Base-by-base conservation (phyloP, 139 green algal species). In the Pleodorina starrii region DNA sequence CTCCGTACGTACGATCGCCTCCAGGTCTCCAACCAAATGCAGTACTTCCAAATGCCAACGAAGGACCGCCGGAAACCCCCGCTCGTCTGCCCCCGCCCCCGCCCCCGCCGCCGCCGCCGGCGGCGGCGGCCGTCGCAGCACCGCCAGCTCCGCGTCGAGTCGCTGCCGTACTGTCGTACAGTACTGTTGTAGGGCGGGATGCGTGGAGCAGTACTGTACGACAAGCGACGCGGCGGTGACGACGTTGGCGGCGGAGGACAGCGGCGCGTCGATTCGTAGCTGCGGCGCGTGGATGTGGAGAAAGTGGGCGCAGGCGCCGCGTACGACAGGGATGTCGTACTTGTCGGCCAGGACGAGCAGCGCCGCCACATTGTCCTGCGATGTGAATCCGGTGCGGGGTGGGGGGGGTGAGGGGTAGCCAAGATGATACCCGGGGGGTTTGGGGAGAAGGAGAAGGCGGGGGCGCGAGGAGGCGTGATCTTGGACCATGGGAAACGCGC, bases 241-340 rank as follows among this genome's bases (percentile, higher is more conserved):
- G 29, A 71, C 32, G 48, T 84, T 84, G 77, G 5, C 10, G 32
- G 77, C 35, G 50, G 77, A 84, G 50, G 50, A 14, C 1, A 84
- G 48, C 19, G 77, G 77, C 48, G 50, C 46, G 50, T 19, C 17
- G 16, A 84, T 16, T 25, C 46, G 16, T 23, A 84, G 35, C 35
- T 38, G 29, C 27, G 48, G 16, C 2, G 36, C 50, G 35, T 84
- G 32, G 11, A 84, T n/a, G 77, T 44, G 32, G 23, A 84, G 76
- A 48, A 71, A 84, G 48, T 84, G 77, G 6, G 77, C 77, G 36
- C 77, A 84, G 51, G 50, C 36, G 50, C 77, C 77, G 16, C 77
- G 77, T 48, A 84, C 48, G 50, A 84, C 36, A 42, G 77, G 48
- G 21, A 84, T 71, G 77, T 84, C 77, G 77, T 84, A 84, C 77